Base-by-base conservation (phyloP, 2,329 filamentous ascomycete species). In the Trichoderma koningiopsis region DNA sequence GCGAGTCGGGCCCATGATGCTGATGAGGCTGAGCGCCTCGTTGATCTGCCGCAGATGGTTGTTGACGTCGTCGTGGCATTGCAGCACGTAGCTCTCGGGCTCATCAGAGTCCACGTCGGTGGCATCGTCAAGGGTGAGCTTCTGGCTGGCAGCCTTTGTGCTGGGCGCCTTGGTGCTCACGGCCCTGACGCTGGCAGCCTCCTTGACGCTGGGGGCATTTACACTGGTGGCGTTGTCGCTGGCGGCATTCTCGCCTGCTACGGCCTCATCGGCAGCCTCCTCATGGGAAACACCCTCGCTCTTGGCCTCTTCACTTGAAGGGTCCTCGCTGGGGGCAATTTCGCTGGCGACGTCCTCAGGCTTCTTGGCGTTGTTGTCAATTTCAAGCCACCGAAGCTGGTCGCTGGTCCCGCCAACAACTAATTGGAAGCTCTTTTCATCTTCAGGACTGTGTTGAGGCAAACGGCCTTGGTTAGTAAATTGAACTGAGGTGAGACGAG, bases 301-400 rank as follows among this genome's bases (percentile, higher is more conserved):
- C 14, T 40, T 4, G 2, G 59, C 24, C 27, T 49, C 43, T 29
- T 47, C 37, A 35, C n/a, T 62, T 22, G 60, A 52, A 27, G 47
- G 16, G 19, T 63, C 29, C 43, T 63, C 60, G 27, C 29, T 53
- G 43, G 43, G 43, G n/a, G 43, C 31, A 35, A 49, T 4, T 13
- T 63, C 60, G 47, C 43, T 53, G 29, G 27, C 14, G n/a, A n/a
- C 47, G 43, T 53, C 60, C 11, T 63, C 47, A 22, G 27, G 22
- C 53, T 67, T 67, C 53, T 33, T 67, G 64, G 56, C 14, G 29
- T 55, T 40, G 8, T 52, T 59, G 40, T 67, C 64, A 59, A 67
- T 67, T 29, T 67, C 64, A 47, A 67, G 64, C 64, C 64, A 67
- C 58, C 64, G 64, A 31, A 67, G 64, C 64, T 67, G 64, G 40